These are phyloP conservation scores for Sophora flavescens DNA, from an alignment of 306 rosid genomes.

Conservation along the genomic window DNA sequence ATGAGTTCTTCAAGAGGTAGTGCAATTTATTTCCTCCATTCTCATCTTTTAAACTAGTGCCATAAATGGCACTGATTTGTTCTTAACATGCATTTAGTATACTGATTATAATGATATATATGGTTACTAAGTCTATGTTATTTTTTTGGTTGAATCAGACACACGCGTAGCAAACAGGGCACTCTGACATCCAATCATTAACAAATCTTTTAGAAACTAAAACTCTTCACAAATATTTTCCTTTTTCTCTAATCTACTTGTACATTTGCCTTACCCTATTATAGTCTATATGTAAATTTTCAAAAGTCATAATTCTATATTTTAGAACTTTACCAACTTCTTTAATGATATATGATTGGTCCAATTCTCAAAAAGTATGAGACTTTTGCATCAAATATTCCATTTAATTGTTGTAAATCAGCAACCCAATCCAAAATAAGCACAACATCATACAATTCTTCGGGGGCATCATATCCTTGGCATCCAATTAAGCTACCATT, in stretches of 20 bases:
- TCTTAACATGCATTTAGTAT: constrained; percentile 34
- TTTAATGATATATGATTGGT: neutral
- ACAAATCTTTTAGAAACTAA: neutral
- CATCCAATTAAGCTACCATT: neutral
- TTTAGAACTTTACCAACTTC: neutral
- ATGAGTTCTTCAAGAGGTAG: constrained; percentile 74
- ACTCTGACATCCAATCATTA: neutral
- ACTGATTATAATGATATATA: constrained; percentile 5
- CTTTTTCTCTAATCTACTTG: constrained; percentile 10
- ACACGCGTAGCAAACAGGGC: neutral
- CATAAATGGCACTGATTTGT: neutral
- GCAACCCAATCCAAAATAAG: constrained; percentile 9
- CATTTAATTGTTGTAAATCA: neutral
- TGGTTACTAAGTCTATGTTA: constrained; percentile 22
- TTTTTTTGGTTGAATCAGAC: constrained; percentile 1
- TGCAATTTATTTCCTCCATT: constrained; percentile 2
- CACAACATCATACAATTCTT: neutral
- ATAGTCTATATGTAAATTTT: constrained; percentile 15
- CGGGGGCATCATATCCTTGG: neutral
- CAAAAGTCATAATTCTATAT: neutral
- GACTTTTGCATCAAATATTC: neutral
- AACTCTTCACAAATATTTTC: neutral
- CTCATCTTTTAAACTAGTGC: constrained; percentile 13
- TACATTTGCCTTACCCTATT: constrained; percentile 1
- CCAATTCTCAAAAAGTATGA: neutral